Percentiles rank a stretch among this genome's conserved stretches.
phyloP scores from a whole-genome alignment of 352 stramenopile genomes.

The Phytophthora agathidicida region DNA sequence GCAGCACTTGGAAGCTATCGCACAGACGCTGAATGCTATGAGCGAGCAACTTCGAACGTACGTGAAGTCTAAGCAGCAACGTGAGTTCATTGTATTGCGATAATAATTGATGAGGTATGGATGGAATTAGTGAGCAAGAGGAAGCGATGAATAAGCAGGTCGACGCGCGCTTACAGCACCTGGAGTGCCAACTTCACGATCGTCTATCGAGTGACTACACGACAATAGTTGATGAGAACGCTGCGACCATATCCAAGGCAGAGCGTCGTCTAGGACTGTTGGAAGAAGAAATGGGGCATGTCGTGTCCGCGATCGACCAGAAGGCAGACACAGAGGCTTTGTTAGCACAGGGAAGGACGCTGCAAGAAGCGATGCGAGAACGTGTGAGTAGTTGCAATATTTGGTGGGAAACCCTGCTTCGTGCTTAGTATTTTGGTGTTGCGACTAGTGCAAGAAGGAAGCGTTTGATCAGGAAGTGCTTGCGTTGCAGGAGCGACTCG shows the following conservation, averaged over 20 bases:
- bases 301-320: constrained; percentile 47
- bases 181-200: constrained; percentile 19
- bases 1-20: constrained; percentile 48
- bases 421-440: not conserved
- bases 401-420: not conserved
- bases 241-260: constrained; percentile 21
- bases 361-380: constrained; percentile 53
- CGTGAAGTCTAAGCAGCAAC: not conserved
- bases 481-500: constrained; percentile 31
- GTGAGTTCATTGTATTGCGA: not conserved
- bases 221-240: constrained; percentile 13
- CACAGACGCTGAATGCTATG: constrained; percentile 47
- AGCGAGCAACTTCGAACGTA: constrained; percentile 53
- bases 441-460: constrained; percentile 51
- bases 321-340: constrained; percentile 53
- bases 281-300: constrained; percentile 62
- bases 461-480: constrained; percentile 57
- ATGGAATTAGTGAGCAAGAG: constrained; percentile 26
- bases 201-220: not conserved
- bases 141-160: constrained; percentile 11
- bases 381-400: constrained; percentile 31
- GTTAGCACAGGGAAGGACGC: constrained; percentile 27
- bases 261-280: constrained; percentile 48
- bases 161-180: constrained; percentile 9
- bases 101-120: not conserved